A percentile compares a stretch with the other conserved stretches of the same genome.
Conservation (phyloP, 345 rosid genomes). For the Eucalyptus sp. region DNA sequence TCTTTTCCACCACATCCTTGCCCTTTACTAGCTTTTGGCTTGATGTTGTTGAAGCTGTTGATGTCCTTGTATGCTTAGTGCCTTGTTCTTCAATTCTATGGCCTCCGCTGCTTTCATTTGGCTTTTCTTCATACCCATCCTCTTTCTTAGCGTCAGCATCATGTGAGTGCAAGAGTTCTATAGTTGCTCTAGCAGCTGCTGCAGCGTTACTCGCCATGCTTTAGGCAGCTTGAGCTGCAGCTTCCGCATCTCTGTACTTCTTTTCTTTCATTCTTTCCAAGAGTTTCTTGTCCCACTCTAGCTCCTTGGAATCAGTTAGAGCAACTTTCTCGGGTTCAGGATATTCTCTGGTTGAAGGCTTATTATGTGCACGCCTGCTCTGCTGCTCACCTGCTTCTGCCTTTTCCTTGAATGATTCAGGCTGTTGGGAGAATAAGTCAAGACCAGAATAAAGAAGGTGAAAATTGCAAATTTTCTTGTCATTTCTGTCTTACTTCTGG, state of each 20-base stretch:
- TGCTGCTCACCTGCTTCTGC: not conserved
- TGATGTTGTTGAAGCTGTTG: not conserved
- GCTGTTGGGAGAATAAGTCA: not conserved
- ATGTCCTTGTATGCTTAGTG: not conserved
- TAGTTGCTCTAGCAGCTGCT: constrained; percentile 27
- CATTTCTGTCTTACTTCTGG: constrained; percentile 1
- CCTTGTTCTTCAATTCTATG: not conserved
- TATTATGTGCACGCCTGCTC: not conserved
- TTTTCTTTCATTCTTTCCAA: not conserved
- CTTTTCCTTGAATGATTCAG: constrained; percentile 1
- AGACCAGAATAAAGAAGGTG: not conserved
- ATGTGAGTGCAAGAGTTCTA: constrained; percentile 16
- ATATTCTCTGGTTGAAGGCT: not conserved
- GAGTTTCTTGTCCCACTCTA: not conserved
- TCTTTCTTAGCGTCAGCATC: not conserved
- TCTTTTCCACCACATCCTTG: not conserved
- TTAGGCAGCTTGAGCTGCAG: constrained; percentile 31
- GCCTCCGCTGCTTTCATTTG: not conserved
- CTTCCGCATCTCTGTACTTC: constrained; percentile 11
- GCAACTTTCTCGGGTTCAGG: not conserved
- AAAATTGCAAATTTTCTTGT: not conserved
- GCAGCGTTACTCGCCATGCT: constrained; percentile 37
- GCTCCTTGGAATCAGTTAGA: not conserved
- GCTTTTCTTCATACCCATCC: not conserved
- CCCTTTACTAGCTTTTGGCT: not conserved